Percentiles rank a stretch among this genome's conserved stretches.
Conservation (phyloP, 2,329 filamentous ascomycete species). For the Aspergillus niger region DNA sequence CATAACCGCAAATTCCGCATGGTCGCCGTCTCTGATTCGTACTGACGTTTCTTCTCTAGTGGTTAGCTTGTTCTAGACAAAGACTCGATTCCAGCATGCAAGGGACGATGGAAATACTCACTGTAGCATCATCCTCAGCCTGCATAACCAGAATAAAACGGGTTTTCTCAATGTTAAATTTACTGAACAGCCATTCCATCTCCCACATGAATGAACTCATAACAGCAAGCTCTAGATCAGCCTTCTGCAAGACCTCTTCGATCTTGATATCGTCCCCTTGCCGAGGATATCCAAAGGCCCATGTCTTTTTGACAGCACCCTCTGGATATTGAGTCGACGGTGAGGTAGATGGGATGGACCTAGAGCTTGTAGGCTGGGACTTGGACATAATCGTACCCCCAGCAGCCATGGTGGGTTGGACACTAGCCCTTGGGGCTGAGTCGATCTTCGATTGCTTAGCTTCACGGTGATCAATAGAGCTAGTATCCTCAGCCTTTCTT, state of each 20-base stretch:
- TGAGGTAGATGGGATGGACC: constrained; percentile 17
- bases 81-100: too few relatives aligned
- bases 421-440: not conserved
- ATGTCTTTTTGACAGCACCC: constrained; percentile 80
- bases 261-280: constrained; percentile 76
- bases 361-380: not conserved
- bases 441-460: constrained; percentile 28
- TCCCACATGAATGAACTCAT: constrained; percentile 89
- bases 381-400: not conserved
- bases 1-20: constrained; percentile 64
- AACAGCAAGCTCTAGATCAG: constrained; percentile 72
- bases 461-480: constrained; percentile 30
- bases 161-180: constrained; percentile 63
- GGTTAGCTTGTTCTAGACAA: not conserved
- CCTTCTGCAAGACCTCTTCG: constrained; percentile 78
- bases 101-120: constrained; percentile 27
- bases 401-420: not conserved
- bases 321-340: constrained; percentile 50
- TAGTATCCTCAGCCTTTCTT: constrained; percentile 51
- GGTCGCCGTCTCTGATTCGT: constrained; percentile 42
- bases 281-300: constrained; percentile 65
- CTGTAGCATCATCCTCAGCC: constrained; percentile 52
- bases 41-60: constrained; percentile 37
- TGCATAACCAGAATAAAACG: constrained; percentile 67
- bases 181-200: constrained; percentile 73